phyloP scores from a whole-genome alignment of 2,329 filamentous ascomycete genomes.

The Cladophialophora yegresii region DNA sequence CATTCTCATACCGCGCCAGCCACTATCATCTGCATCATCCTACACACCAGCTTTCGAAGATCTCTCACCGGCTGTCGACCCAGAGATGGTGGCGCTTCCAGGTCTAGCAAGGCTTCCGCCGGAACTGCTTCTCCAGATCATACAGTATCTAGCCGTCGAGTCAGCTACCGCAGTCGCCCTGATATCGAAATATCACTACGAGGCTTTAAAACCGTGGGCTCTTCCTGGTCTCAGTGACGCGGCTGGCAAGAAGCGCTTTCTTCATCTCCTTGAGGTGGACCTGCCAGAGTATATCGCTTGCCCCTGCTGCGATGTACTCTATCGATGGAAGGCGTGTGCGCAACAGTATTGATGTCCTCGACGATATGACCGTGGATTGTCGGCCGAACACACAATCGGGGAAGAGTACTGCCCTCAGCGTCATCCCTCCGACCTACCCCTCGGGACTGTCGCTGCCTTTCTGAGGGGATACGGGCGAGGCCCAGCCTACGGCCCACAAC shows the following conservation, averaged over 20 bases:
- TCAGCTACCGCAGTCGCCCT: conserved; percentile 12
- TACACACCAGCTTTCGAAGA: conserved; percentile 1
- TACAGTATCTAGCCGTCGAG: conserved; percentile 11
- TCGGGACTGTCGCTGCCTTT: conserved; percentile 10
- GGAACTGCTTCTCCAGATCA: conserved; percentile 20
- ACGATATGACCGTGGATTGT: background rate
- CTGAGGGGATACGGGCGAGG: conserved; percentile 20
- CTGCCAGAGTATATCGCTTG: conserved; percentile 17
- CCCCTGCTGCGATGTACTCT: conserved; percentile 16
- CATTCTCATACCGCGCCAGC: background rate
- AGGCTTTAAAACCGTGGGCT: conserved; percentile 9
- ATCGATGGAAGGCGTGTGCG: conserved; percentile 4
- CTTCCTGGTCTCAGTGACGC: conserved; percentile 5
- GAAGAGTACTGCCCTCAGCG: conserved; percentile 1
- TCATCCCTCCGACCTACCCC: background rate
- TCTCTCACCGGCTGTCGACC: background rate
- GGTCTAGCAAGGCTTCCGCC: conserved; percentile 9
- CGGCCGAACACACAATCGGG: background rate
- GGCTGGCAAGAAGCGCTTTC: conserved; percentile 12
- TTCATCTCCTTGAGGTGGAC: conserved; percentile 22
- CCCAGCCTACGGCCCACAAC: conserved; percentile 20
- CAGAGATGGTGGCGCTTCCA: background rate
- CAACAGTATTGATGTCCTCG: conserved; percentile 2
- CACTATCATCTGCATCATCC: conserved; percentile 6
- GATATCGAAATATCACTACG: conserved; percentile 16